Evolutionary conservation across 1,139 yeast genomes (phyloP).

Genomic region (Blastobotrys proliferans): DNA sequence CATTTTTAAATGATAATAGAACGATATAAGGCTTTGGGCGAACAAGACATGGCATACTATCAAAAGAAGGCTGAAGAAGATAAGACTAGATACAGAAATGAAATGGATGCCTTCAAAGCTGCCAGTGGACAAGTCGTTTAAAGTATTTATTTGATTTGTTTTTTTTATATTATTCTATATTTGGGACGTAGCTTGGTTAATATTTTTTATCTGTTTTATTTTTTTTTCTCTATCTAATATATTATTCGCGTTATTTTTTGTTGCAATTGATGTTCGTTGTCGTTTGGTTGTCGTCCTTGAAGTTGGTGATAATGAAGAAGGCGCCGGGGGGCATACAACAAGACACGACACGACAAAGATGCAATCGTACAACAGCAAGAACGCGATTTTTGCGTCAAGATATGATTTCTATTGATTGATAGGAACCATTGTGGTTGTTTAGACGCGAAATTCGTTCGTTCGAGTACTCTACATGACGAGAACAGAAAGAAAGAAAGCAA

Average conservation of each 20-base stretch:
- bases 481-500: no score
- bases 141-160: slow-evolving; percentile 88
- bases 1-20: no score
- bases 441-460: no score
- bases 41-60: slow-evolving; percentile 81
- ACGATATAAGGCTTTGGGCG: slow-evolving; percentile 85
- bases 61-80: slow-evolving; percentile 92
- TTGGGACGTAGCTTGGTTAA: neutral
- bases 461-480: no score
- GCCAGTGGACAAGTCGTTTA: no score
- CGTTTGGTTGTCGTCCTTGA: neutral
- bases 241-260: no score
- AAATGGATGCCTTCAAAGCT: slow-evolving; percentile 93
- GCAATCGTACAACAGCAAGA: neutral
- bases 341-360: neutral
- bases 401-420: no score
- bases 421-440: no score
- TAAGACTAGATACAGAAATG: slow-evolving; percentile 95
- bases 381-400: no score
- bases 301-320: neutral
- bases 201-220: neutral
- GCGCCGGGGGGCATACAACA: neutral
- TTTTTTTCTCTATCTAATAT: neutral
- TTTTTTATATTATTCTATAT: neutral
- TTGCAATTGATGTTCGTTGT: no score